Percentiles rank a stretch among this genome's conserved stretches.
These are phyloP conservation scores for Lomentospora prolificans DNA, from an alignment of 2,329 filamentous ascomycete genomes.

Conservation along the genomic window DNA sequence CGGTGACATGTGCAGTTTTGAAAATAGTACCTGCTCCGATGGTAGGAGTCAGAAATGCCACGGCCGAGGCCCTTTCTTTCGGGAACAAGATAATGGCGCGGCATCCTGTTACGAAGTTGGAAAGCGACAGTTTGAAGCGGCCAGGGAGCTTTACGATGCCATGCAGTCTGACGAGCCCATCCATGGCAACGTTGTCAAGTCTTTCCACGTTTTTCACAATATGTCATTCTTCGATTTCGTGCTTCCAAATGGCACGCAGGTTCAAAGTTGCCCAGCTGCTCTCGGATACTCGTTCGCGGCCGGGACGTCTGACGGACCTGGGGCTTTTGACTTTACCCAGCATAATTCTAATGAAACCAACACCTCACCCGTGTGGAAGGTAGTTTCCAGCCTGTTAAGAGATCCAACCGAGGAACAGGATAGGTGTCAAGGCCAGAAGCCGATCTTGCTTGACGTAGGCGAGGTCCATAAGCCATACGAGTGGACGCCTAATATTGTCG, in stretches of 20 bases:
- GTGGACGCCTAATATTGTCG: conserved; percentile 87
- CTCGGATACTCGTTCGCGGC: conserved; percentile 89
- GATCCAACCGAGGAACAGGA: conserved; percentile 60
- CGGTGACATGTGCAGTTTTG: conserved; percentile 58
- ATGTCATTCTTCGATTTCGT: conserved; percentile 67
- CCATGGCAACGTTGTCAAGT: conserved; percentile 57
- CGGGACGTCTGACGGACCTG: conserved; percentile 85
- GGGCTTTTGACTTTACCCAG: conserved; percentile 88
- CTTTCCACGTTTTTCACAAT: conserved; percentile 78
- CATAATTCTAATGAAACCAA: conserved; percentile 64
- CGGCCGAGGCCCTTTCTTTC: conserved; percentile 61
- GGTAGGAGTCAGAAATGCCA: conserved; percentile 63
- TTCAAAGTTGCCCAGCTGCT: conserved; percentile 73
- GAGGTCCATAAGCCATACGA: conserved; percentile 67
- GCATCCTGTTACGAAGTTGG: conserved; percentile 71
- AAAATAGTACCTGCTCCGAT: conserved; percentile 74
- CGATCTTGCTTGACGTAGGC: conserved; percentile 80
- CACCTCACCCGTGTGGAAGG: conserved; percentile 62
- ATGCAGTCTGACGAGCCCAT: conserved; percentile 34
- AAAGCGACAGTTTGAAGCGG: conserved; percentile 56
- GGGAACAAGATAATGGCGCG: conserved; percentile 58
- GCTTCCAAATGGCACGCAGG: conserved; percentile 61
- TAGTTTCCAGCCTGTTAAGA: conserved; percentile 65
- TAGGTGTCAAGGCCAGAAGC: conserved; percentile 70
- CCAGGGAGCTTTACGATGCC: conserved; percentile 24